Evolutionary conservation across 78 protist species (phyloP), one percentile per base, ranked within the genome.

Genomic region (Speleostelium caveatum): DNA sequence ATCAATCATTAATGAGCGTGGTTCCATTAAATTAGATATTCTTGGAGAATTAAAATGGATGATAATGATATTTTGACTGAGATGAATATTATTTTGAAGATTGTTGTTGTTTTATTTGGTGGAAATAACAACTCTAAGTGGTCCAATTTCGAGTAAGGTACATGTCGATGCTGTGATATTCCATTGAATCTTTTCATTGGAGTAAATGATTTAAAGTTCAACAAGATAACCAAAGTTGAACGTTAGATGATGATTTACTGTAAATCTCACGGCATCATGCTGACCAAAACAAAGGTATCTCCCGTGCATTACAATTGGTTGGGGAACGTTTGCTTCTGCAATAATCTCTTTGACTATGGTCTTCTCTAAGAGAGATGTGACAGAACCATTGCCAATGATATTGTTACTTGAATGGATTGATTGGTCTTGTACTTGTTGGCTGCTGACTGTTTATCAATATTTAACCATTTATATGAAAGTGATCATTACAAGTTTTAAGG

Each of bases 261-360:
- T 69, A 83, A 10, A 83, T 71, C 69, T 83, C 91, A 12, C 73
- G 75, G 35, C 86, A 86, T 96, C 97, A 96, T 12, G 96, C 96
- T 36, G 83, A 92, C 96, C 97, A 96, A 59, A 74, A 95, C 33
- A 86, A 33, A 12, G 93, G 92, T n/a, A 60, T 45, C 28, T 96
- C 97, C 5, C 95, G 58, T 51, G 87, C 17, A 95, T 19, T 36
- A 83, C 93, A 16, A 93, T 80, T 2, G 24, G 36, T 53, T 95
- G 93, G 17, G 56, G 92, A 3, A 12, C n/a, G 1, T 66, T 21
- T 38, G 86, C 88, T 0, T 33, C 68, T 17, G 30, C 36, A 21
- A 92, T 68, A 0, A 85, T 66, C 10, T 92, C 38, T 8, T 87
- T 0, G 10, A 33, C 28, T 2, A 2, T 2, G 12, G 17, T n/a